Conservation (phyloP, 768 basidiomycete genomes). For the Mycena crocata region DNA sequence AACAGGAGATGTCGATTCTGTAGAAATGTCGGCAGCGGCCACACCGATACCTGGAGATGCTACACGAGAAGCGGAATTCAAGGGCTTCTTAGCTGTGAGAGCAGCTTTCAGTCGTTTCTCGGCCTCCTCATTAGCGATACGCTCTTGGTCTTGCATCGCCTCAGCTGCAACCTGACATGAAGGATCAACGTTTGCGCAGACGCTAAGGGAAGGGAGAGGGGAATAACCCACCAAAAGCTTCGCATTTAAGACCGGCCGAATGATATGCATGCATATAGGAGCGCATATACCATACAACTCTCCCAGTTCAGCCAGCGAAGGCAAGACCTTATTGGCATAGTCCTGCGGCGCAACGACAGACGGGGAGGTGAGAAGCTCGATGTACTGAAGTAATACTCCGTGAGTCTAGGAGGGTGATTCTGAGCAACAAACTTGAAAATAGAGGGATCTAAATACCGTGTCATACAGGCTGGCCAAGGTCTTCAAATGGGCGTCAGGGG, state of each 20-base stretch:
- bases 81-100: constrained; percentile 82
- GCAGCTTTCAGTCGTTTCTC: constrained; percentile 87
- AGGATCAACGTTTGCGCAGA: constrained; percentile 6
- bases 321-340: constrained; percentile 80
- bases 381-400: constrained; percentile 90
- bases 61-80: constrained; percentile 63
- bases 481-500: constrained; percentile 83
- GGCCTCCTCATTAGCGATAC: constrained; percentile 76
- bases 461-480: constrained; percentile 91
- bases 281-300: constrained; percentile 83
- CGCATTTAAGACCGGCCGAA: constrained; percentile 82
- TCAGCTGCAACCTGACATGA: constrained; percentile 65
- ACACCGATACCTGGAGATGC: constrained; percentile 67
- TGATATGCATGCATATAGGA: constrained; percentile 93
- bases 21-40: constrained; percentile 39
- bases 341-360: constrained; percentile 74
- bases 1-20: constrained; percentile 35
- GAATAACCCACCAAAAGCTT: constrained; percentile 71
- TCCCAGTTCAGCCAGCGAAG: constrained; percentile 79
- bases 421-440: constrained; percentile 30
- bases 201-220: neutral
- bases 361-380: constrained; percentile 86
- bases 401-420: constrained; percentile 73
- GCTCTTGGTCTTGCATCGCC: constrained; percentile 75
- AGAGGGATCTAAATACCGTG: constrained; percentile 61